Conservation (phyloP, 371 early-diverging fungal species). For the Mortierella sp. region DNA sequence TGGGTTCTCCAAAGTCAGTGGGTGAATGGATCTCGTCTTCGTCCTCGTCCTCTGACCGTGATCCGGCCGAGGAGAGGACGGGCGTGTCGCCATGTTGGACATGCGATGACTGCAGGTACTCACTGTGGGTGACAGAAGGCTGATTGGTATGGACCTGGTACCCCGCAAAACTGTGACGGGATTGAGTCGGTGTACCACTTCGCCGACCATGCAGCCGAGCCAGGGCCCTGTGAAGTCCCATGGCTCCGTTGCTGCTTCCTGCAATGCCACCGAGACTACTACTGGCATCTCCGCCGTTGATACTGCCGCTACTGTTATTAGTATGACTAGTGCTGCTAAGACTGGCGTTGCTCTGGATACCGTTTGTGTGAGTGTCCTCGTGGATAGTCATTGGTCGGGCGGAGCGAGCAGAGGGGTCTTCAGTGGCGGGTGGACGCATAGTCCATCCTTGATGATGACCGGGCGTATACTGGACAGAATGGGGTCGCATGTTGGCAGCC, state of each 20-base stretch:
- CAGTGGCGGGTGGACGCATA: constrained; percentile 9
- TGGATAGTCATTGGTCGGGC: background rate
- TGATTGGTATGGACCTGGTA: constrained; percentile 15
- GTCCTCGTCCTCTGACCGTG: constrained; percentile 41
- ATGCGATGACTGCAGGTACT: constrained; percentile 17
- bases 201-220: background rate
- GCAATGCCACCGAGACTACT: background rate
- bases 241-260: too few relatives aligned
- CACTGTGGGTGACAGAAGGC: constrained; percentile 21
- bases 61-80: constrained; percentile 34
- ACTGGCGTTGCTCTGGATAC: constrained; percentile 9
- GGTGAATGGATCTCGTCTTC: constrained; percentile 20
- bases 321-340: constrained; percentile 7
- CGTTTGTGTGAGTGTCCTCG: background rate
- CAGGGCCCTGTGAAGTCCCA: too few relatives aligned
- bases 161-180: constrained; percentile 7
- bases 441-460: background rate
- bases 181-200: background rate
- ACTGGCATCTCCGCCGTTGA: background rate
- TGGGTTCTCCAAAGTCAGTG: too few relatives aligned
- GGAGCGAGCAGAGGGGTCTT: constrained; percentile 5
- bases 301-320: constrained; percentile 1
- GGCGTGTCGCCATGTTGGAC: constrained; percentile 31
- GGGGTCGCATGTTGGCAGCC: too few relatives aligned
- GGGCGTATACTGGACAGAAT: background rate